Evolutionary conservation across 257 asterid genomes (phyloP).

Genomic region (Craterostigma plantagineum): DNA sequence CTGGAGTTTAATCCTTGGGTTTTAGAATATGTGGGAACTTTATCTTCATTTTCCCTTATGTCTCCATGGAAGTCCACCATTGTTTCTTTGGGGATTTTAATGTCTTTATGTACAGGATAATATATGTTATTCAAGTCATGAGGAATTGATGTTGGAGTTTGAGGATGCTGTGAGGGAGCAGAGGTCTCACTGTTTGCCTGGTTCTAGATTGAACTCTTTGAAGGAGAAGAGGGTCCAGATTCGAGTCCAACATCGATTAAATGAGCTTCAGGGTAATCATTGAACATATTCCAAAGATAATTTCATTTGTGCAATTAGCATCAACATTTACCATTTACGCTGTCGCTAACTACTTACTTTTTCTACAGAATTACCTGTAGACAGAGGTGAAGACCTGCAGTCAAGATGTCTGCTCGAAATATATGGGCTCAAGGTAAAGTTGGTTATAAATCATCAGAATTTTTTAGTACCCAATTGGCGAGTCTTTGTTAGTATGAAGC

Average conservation of each 20-base stretch:
- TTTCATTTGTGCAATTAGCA: background rate
- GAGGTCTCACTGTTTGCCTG: constrained; percentile 42
- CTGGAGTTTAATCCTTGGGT: too few relatives aligned
- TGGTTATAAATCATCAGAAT: background rate
- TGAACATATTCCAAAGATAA: constrained; percentile 3
- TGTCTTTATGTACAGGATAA: constrained; percentile 30
- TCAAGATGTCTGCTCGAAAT: constrained; percentile 93
- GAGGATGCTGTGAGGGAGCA: constrained; percentile 65
- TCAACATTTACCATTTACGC: too few relatives aligned
- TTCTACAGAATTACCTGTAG: constrained; percentile 66
- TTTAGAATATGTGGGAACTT: too few relatives aligned
- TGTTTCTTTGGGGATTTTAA: background rate
- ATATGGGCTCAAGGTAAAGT: constrained; percentile 81
- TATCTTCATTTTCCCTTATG: background rate
- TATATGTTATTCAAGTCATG: constrained; percentile 32
- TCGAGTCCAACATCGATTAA: constrained; percentile 52
- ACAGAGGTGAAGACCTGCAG: constrained; percentile 95
- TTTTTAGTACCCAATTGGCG: too few relatives aligned
- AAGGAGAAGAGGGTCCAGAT: constrained; percentile 47
- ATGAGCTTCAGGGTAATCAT: constrained; percentile 74
- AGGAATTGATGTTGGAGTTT: constrained; percentile 76
- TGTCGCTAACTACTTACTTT: constrained; percentile 1
- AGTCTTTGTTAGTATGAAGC: background rate
- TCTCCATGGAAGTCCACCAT: constrained; percentile 6
- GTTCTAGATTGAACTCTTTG: constrained; percentile 40